A percentile compares a stretch with the other conserved stretches of the same genome.
Evolutionary conservation across 2,329 filamentous ascomycete species (phyloP).

Genomic region (Venturia asperata): DNA sequence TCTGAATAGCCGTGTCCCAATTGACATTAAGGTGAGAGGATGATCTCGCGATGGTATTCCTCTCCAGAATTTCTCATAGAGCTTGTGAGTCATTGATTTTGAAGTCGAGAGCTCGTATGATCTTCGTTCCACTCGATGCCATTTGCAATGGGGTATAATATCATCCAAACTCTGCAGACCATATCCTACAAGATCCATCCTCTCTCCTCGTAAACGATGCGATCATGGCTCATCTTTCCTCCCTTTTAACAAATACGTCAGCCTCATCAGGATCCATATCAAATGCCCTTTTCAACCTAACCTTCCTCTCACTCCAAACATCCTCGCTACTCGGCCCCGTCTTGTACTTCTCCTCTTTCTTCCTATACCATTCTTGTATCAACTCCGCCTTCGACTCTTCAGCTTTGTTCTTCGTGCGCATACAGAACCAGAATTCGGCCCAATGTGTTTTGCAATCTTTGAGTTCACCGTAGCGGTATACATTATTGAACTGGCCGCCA

Average conservation of each 20-base stretch:
- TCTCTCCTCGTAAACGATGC: neutral
- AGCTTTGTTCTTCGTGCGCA: slow-evolving; percentile 65
- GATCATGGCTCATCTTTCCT: neutral
- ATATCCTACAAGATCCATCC: neutral
- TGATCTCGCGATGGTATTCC: too few species aligned
- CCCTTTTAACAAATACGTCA: slow-evolving; percentile 20
- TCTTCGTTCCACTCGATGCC: neutral
- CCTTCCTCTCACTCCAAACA: slow-evolving; percentile 71
- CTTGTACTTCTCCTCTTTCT: slow-evolving; percentile 54
- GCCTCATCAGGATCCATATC: slow-evolving; percentile 30
- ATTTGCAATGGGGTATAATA: neutral
- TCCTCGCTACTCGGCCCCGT: slow-evolving; percentile 75
- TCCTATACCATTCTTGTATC: slow-evolving; percentile 62
- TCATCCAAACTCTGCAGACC: neutral
- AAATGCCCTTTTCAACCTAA: slow-evolving; percentile 49
- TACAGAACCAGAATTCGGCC: slow-evolving; percentile 97
- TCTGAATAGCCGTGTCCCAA: too few species aligned
- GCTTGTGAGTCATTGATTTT: too few species aligned
- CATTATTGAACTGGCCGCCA: slow-evolving; percentile 82
- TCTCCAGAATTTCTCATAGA: too few species aligned
- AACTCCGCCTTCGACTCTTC: slow-evolving; percentile 51
- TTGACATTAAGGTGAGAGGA: too few species aligned
- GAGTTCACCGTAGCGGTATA: slow-evolving; percentile 79
- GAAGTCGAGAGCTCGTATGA: neutral
- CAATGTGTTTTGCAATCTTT: slow-evolving; percentile 76